Evolutionary conservation across 495 filamentous ascomycete species (phyloP).

Genomic region (Aspergillus affinis): DNA sequence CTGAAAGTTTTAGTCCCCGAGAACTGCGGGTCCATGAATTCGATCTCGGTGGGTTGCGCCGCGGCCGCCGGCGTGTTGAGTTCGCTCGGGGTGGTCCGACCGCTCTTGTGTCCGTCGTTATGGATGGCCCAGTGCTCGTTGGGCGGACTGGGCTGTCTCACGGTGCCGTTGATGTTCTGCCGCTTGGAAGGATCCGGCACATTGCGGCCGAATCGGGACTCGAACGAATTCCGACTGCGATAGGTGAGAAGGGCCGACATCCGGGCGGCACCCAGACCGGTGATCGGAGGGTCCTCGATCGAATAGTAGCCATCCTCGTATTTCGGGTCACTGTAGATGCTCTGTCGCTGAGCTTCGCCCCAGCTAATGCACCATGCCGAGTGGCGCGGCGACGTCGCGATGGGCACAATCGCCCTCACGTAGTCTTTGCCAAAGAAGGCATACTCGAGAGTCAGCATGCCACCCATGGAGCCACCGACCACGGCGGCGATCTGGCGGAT

Average conservation of each 20-base stretch:
- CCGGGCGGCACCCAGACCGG: slow-evolving; percentile 88
- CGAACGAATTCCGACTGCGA: slow-evolving; percentile 93
- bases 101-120: slow-evolving; percentile 84
- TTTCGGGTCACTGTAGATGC: slow-evolving; percentile 97
- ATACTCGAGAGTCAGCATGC: slow-evolving; percentile 96
- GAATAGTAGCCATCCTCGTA: slow-evolving; percentile 96
- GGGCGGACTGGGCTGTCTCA: slow-evolving; percentile 60
- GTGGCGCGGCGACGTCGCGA: slow-evolving; percentile 91
- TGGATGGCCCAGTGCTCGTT: slow-evolving; percentile 93
- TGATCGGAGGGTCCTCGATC: slow-evolving; percentile 75
- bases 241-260: slow-evolving; percentile 97
- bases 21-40: slow-evolving; percentile 75
- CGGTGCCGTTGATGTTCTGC: slow-evolving; percentile 72
- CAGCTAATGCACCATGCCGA: slow-evolving; percentile 99
- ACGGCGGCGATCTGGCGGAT: slow-evolving; percentile 83
- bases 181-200: slow-evolving; percentile 78
- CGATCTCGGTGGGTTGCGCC: slow-evolving; percentile 29
- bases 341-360: slow-evolving; percentile 96
- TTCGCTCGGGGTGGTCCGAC: slow-evolving; percentile 36
- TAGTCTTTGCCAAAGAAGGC: slow-evolving; percentile 95
- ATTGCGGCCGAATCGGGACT: slow-evolving; percentile 91
- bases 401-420: slow-evolving; percentile 85
- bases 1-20: slow-evolving; percentile 60
- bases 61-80: slow-evolving; percentile 31
- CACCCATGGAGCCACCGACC: slow-evolving; percentile 97